Conservation (phyloP, 768 basidiomycete genomes). For the Amanita phalloides region DNA sequence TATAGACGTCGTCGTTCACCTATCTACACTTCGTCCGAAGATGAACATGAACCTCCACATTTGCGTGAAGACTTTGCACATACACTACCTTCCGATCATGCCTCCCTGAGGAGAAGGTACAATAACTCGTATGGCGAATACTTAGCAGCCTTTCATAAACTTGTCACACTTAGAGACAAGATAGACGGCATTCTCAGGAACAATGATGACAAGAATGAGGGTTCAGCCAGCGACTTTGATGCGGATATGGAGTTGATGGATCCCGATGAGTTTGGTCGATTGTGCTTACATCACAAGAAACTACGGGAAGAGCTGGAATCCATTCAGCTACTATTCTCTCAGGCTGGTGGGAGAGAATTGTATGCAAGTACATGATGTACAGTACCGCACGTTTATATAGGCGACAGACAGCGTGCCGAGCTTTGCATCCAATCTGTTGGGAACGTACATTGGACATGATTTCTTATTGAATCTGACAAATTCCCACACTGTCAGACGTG, state of each 20-base stretch:
- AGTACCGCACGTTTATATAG: no score
- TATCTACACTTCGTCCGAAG: slow-evolving; percentile 26
- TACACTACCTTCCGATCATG: slow-evolving; percentile 35
- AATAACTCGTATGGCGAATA: slow-evolving; percentile 42
- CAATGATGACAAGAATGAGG: slow-evolving; percentile 20
- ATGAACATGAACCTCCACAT: slow-evolving; percentile 30
- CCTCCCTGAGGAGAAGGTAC: slow-evolving; percentile 42
- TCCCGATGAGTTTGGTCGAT: slow-evolving; percentile 35
- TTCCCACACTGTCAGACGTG: neutral
- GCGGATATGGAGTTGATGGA: slow-evolving; percentile 40
- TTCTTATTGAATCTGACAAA: neutral
- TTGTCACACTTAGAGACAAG: slow-evolving; percentile 39
- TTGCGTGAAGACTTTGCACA: slow-evolving; percentile 17
- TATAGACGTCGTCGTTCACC: slow-evolving; percentile 6
- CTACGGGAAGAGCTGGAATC: slow-evolving; percentile 43
- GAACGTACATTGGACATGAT: neutral
- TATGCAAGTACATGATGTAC: neutral
- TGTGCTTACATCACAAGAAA: slow-evolving; percentile 33
- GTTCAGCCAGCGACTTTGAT: slow-evolving; percentile 37
- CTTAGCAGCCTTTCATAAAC: slow-evolving; percentile 30
- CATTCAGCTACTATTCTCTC: slow-evolving; percentile 19
- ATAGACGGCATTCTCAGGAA: slow-evolving; percentile 28
- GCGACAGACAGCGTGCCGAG: no score
- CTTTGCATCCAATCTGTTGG: no score
- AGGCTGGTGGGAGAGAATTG: neutral